Evolutionary conservation across 208 protist species (phyloP).

Genomic region (Wallacemonas collosoma): DNA sequence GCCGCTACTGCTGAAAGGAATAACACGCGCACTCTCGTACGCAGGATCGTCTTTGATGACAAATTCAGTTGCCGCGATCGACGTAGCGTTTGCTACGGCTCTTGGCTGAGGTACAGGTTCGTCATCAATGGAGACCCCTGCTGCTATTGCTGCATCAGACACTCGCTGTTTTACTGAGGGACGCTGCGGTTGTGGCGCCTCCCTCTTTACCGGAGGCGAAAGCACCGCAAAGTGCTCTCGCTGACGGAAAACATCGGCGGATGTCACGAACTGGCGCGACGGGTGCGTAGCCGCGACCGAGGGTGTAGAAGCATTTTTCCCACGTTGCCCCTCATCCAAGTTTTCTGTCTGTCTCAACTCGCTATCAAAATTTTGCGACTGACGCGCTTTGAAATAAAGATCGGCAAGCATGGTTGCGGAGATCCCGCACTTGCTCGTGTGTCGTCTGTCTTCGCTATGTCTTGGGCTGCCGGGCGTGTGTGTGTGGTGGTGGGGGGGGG

Average conservation of each 20-base stretch:
- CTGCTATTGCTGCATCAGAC: not conserved
- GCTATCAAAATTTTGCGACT: not conserved
- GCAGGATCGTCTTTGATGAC: not conserved
- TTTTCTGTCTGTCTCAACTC: too few relatives aligned
- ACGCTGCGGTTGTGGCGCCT: too few relatives aligned
- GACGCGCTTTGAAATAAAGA: conserved; percentile 13
- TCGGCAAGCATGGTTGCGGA: conserved; percentile 8
- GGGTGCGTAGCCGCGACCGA: not conserved
- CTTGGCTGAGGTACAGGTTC: not conserved
- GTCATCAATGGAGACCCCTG: not conserved
- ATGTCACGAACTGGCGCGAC: conserved; percentile 14
- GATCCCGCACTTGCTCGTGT: too few relatives aligned
- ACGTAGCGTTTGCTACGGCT: not conserved
- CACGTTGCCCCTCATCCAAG: too few relatives aligned
- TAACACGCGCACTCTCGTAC: conserved; percentile 3
- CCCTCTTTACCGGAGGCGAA: too few relatives aligned
- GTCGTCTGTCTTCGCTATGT: too few relatives aligned
- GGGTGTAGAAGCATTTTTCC: not conserved
- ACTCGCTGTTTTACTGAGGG: too few relatives aligned
- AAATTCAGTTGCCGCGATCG: not conserved
- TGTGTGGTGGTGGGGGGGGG: not conserved
- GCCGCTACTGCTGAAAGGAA: not conserved
- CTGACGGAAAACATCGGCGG: conserved; percentile 6
- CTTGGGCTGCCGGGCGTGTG: not conserved
- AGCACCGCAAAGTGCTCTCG: not conserved